Base-by-base conservation (phyloP, 257 asterid genomes). In the Haberlea rhodopensis region DNA sequence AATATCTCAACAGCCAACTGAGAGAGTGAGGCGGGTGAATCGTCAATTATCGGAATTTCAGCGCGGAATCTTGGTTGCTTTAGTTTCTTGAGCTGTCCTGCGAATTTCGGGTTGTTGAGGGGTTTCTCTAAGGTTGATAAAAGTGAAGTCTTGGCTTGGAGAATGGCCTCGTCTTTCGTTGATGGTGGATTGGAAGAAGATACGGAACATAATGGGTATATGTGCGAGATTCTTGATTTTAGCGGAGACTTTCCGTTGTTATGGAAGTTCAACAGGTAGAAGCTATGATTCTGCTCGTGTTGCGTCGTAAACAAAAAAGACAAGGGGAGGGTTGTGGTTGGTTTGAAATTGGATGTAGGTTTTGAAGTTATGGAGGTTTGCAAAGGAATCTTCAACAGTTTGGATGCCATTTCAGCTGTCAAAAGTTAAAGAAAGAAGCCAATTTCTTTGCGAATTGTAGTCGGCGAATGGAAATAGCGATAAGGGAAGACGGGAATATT, bases 11-110 rank as follows among this genome's bases (percentile, higher is more conserved):
- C 54, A n/a, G 95, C 98, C 69, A 91, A 78, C 45, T 82, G 81
- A 6, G 81, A 71, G 46, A 91, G 82, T 7, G 95, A 77, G 59
- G 79, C 56, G 3, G 84, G 80, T 1, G 98, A 83, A 57, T 91
- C 98, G 24, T 91, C 96, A 3, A 78, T 31, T 53, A 91, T 83
- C 11, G 96, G 95, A 49, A 91, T 84, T 56, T 87, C 95, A 6
- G 89, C 89, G 11, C 87, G 87, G 15, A 88, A n/a, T n/a, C n/a
- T n/a, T n/a, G n/a, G n/a, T n/a, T n/a, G n/a, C n/a, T n/a, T n/a
- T n/a, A n/a, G n/a, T 71, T 82, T 91, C 96, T 85, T 89, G 71
- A 91, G 57, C 75, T 84, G 87, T 18, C 89, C 90, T 19, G 94
- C 67, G 43, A 88, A 87, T 63, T 77, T 91, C 5, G 95, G 90